A percentile compares a stretch with the other conserved stretches of the same genome.
Conservation (phyloP, 306 rosid species). For the Coriaria nepalensis region DNA sequence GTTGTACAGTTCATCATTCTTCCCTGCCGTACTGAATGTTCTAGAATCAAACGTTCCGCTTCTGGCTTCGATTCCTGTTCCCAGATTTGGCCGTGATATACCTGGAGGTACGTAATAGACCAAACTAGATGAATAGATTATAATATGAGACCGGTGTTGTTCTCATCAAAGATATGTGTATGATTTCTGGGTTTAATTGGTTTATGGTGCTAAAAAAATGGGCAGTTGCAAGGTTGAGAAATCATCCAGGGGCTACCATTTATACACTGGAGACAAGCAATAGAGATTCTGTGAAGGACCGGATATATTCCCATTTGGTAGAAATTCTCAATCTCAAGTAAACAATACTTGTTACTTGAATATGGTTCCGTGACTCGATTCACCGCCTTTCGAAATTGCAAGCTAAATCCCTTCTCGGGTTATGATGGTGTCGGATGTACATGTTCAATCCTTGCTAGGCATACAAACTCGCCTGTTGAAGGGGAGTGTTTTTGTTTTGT, state of each 20-base stretch:
- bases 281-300: constrained; percentile 49
- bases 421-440: no score
- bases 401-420: no score
- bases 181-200: constrained; percentile 7
- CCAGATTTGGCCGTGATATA: constrained; percentile 60
- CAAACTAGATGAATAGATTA: no score
- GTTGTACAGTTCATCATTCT: constrained; percentile 65
- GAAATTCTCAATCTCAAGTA: constrained; percentile 19
- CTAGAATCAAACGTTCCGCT: constrained; percentile 60
- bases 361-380: no score
- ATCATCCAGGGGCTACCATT: constrained; percentile 48
- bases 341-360: constrained; percentile 15
- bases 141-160: no score
- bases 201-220: constrained; percentile 10
- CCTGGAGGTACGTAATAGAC: constrained; percentile 37
- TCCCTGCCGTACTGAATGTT: constrained; percentile 62
- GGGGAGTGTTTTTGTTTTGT: no score
- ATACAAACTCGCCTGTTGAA: no score
- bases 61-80: constrained; percentile 77
- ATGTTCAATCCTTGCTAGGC: no score
- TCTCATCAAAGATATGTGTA: no score
- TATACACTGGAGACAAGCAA: constrained; percentile 45
- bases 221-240: constrained; percentile 72
- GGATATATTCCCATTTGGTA: constrained; percentile 32
- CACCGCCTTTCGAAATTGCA: no score